Conservation (phyloP, 2,329 filamentous ascomycete species). For the Proliferodiscus dingleyae region DNA sequence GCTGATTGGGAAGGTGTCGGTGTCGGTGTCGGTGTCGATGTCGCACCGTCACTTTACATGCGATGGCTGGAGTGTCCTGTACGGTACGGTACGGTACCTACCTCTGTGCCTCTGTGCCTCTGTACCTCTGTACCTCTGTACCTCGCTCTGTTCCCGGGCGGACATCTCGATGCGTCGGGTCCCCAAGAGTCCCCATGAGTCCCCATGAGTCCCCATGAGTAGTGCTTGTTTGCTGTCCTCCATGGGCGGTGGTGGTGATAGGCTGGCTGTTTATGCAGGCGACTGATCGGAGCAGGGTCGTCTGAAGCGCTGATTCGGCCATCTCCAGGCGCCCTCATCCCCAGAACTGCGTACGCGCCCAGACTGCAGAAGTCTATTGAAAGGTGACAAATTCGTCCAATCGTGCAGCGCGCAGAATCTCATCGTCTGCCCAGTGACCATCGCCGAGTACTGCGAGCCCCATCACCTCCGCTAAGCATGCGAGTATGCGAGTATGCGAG, state of each 20-base stretch:
- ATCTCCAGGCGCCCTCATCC: constrained; percentile 11
- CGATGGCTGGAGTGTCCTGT: too few species aligned
- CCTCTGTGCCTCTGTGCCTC: too few species aligned
- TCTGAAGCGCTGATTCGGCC: constrained; percentile 1
- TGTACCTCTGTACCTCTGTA: too few species aligned
- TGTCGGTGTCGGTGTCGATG: too few species aligned
- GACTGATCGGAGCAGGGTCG: background rate
- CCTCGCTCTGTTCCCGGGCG: too few species aligned
- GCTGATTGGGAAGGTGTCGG: too few species aligned
- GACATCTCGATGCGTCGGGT: too few species aligned
- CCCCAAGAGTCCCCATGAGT: too few species aligned
- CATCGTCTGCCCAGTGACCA: constrained; percentile 7
- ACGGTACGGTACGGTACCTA: too few species aligned
- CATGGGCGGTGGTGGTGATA: constrained; percentile 3
- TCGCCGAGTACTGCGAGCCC: constrained; percentile 5
- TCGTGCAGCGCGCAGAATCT: too few species aligned
- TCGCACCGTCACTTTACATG: too few species aligned
- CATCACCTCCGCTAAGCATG: constrained; percentile 8
- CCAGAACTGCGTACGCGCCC: constrained; percentile 18
- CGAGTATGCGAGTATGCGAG: too few species aligned
- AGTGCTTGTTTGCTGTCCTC: background rate
- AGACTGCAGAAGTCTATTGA: constrained; percentile 15
- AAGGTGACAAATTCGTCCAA: background rate
- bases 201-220: background rate
- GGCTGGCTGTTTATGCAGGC: constrained; percentile 8